Evolutionary conservation across 2,329 filamentous ascomycete species (phyloP).

Genomic region (Paraphaeosphaeria sporulosa): DNA sequence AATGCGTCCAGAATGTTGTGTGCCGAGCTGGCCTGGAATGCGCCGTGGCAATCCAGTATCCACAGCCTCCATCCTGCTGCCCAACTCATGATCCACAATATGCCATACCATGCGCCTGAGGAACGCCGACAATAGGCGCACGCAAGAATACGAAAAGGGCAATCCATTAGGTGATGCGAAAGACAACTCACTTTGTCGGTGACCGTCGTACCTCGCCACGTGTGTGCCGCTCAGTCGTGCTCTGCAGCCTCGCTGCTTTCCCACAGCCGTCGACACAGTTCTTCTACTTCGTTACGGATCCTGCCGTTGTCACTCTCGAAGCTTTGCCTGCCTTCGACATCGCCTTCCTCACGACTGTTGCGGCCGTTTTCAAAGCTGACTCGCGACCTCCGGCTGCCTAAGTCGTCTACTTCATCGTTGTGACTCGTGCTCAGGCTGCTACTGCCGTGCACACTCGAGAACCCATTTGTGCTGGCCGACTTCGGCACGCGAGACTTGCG

Average conservation of each 20-base stretch:
- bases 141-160: slow-evolving; percentile 1
- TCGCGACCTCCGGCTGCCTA: slow-evolving; percentile 35
- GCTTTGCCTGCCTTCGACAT: slow-evolving; percentile 35
- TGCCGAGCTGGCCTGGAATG: slow-evolving; percentile 4
- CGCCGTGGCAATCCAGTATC: background rate
- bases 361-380: slow-evolving; percentile 39
- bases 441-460: slow-evolving; percentile 31
- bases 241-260: slow-evolving; percentile 48
- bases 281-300: slow-evolving; percentile 45
- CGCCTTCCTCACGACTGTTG: slow-evolving; percentile 32
- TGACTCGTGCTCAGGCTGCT: slow-evolving; percentile 43
- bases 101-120: slow-evolving; percentile 1
- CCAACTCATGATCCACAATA: slow-evolving; percentile 1
- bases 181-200: slow-evolving; percentile 2
- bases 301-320: slow-evolving; percentile 38
- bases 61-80: background rate
- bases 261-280: slow-evolving; percentile 52
- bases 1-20: slow-evolving; percentile 1
- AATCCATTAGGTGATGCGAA: background rate
- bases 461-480: slow-evolving; percentile 34
- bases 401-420: slow-evolving; percentile 40
- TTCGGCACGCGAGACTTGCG: slow-evolving; percentile 34
- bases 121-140: background rate
- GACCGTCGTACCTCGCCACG: slow-evolving; percentile 2
- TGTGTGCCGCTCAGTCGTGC: slow-evolving; percentile 37